Evolutionary conservation across 495 filamentous ascomycete genomes (phyloP).

Genomic region (Penicillium crystallinum): DNA sequence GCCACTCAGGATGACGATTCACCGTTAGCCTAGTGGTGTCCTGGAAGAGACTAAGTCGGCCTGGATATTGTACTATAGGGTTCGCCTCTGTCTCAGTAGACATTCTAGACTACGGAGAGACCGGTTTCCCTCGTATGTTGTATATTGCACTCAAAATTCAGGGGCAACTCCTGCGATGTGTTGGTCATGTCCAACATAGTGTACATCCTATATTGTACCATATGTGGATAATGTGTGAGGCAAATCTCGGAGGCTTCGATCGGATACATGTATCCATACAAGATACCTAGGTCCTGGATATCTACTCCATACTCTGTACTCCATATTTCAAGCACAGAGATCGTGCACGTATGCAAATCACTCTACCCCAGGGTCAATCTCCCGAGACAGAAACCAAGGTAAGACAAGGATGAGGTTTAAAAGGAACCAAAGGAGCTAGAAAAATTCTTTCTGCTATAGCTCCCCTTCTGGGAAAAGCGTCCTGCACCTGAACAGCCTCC

Average conservation of each 20-base stretch:
- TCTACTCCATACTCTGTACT: background rate
- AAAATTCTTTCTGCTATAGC: conserved; percentile 34
- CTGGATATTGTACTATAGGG: background rate
- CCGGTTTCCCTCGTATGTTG: background rate
- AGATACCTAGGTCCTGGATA: too few species aligned
- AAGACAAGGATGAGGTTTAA: background rate
- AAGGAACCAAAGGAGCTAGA: background rate
- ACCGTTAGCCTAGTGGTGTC: background rate
- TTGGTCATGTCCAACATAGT: background rate
- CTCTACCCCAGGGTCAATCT: background rate
- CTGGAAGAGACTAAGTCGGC: background rate
- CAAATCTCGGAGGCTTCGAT: background rate
- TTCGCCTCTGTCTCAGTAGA: background rate
- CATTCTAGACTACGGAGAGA: background rate
- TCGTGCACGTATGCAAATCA: background rate
- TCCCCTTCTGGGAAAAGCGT: conserved; percentile 33
- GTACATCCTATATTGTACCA: background rate
- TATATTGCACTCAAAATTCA: background rate
- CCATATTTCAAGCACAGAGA: background rate
- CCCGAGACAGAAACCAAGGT: background rate
- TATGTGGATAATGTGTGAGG: background rate
- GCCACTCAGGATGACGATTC: background rate
- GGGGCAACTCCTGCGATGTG: too few species aligned
- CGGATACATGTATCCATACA: background rate
- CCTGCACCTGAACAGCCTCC: conserved; percentile 3